These are phyloP conservation scores for Scleroderma bovista DNA, from an alignment of 768 basidiomycete species.

Conservation along the genomic window DNA sequence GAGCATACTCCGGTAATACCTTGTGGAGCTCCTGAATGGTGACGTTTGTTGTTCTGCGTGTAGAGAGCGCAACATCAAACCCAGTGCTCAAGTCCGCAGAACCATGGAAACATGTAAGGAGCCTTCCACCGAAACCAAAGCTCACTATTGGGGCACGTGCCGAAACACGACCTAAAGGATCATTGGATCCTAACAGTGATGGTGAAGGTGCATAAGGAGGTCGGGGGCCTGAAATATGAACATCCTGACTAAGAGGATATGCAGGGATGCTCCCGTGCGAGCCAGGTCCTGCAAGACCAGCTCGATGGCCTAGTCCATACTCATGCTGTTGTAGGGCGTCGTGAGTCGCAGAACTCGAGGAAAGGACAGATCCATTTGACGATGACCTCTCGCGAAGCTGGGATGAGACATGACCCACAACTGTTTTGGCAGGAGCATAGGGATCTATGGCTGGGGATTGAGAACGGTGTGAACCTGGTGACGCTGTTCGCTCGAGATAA, in stretches of 20 bases:
- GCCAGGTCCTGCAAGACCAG: constrained; percentile 15
- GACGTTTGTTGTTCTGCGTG: constrained; percentile 63
- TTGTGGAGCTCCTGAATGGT: constrained; percentile 63
- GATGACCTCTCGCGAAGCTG: constrained; percentile 35
- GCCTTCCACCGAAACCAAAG: constrained; percentile 91
- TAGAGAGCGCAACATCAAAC: constrained; percentile 72
- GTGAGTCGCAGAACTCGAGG: constrained; percentile 19
- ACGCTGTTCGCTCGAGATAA: constrained; percentile 26
- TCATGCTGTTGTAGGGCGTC: constrained; percentile 20
- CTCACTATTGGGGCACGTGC: constrained; percentile 74
- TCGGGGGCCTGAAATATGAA: constrained; percentile 33
- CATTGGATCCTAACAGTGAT: constrained; percentile 75
- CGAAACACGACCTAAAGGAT: constrained; percentile 70
- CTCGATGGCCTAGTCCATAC: constrained; percentile 19
- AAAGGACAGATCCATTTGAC: constrained; percentile 42
- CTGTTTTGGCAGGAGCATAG: constrained; percentile 31
- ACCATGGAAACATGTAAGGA: constrained; percentile 85
- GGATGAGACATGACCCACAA: constrained; percentile 10
- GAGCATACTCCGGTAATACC: constrained; percentile 61
- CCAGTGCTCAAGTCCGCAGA: constrained; percentile 60
- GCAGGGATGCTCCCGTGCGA: constrained; percentile 12
- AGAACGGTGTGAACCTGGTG: constrained; percentile 21
- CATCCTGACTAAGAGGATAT: constrained; percentile 20
- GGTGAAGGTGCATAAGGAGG: constrained; percentile 79
- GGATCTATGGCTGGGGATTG: constrained; percentile 27